These are phyloP conservation scores for Lepiota brunneoincarnata DNA, from an alignment of 768 basidiomycete genomes.

Conservation along the genomic window DNA sequence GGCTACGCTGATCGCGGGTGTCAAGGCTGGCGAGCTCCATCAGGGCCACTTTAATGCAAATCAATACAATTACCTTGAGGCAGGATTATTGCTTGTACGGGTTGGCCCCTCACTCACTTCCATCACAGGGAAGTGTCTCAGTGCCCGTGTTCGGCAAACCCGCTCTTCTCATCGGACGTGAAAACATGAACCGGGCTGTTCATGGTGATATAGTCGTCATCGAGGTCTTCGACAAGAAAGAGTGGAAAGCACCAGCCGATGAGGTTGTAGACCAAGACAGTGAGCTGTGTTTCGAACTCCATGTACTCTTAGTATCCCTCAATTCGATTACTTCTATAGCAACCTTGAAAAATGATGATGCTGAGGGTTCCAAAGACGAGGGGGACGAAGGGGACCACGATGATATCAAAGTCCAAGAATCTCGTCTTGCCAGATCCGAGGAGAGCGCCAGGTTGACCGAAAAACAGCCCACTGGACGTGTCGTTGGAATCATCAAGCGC, in stretches of 20 bases:
- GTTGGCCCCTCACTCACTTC: neutral
- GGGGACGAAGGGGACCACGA: constrained; percentile 41
- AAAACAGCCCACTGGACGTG: constrained; percentile 86
- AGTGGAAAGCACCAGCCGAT: constrained; percentile 92
- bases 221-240: constrained; percentile 78
- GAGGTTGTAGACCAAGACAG: constrained; percentile 95
- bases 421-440: constrained; percentile 36
- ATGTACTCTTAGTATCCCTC: neutral
- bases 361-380: constrained; percentile 69
- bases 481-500: constrained; percentile 91
- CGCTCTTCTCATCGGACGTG: constrained; percentile 80
- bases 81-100: neutral
- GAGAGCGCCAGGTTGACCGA: constrained; percentile 38
- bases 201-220: constrained; percentile 92
- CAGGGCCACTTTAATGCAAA: constrained; percentile 96
- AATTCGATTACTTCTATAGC: constrained; percentile 36
- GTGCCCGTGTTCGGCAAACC: constrained; percentile 74
- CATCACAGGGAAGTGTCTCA: constrained; percentile 64
- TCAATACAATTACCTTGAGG: constrained; percentile 91
- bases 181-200: constrained; percentile 95
- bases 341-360: constrained; percentile 84
- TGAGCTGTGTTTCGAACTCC: constrained; percentile 27
- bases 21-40: constrained; percentile 80
- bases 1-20: constrained; percentile 70
- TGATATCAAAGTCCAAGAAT: constrained; percentile 38